Base-by-base conservation (phyloP, 768 basidiomycete species). In the Phlebiopsis gigantea region DNA sequence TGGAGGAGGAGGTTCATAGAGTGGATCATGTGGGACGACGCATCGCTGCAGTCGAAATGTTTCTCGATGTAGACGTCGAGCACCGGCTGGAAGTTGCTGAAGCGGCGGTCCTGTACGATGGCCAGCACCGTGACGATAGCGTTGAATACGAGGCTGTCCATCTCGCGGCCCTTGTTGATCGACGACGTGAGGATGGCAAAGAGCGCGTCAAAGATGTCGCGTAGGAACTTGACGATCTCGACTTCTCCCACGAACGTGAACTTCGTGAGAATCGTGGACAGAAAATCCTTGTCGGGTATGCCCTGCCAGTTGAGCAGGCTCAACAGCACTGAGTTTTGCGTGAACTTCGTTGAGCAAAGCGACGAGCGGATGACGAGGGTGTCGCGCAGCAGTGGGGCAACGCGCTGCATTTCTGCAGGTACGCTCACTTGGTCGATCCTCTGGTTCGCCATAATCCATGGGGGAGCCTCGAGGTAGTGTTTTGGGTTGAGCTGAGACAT, bases 171-270 rank as follows among this genome's bases (percentile, higher is more conserved):
- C 57, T 84, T 84, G 62, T 95, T 94, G 61, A 77, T 78, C 14
- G 76, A 72, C 17, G 93, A 93, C 1, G 85, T 77, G 48, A 98
- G 78, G 59, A 98, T 93, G 15, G 84, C 87, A 68, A 98, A 98
- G 7, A 98, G 82, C 0, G 94, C 83, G 65, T 98, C 93, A 66
- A 98, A 93, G 60, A 95, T 91, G 65, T 92, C 85, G 24, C 88
- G 83, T 19, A 93, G 77, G 69, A 93, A 95, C 69, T 94, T 95
- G 69, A 95, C 89, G 31, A 95, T 93, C 72, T 98, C 95, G 17
- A 90, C 87, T 71, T 98, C 95, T 8, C 90, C 87, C 17, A 94
- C 93, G 67, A 94, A 98, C 2, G 88, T 87, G 69, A 98, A 93
- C 70, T 90, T 85, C 59, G 80, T 78, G 53, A 98, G 80, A 12